A percentile compares a stretch with the other conserved stretches of the same genome.
These are phyloP conservation scores for Colletotrichum brevisporum DNA, from an alignment of 2,329 filamentous ascomycete genomes.

Conservation along the genomic window DNA sequence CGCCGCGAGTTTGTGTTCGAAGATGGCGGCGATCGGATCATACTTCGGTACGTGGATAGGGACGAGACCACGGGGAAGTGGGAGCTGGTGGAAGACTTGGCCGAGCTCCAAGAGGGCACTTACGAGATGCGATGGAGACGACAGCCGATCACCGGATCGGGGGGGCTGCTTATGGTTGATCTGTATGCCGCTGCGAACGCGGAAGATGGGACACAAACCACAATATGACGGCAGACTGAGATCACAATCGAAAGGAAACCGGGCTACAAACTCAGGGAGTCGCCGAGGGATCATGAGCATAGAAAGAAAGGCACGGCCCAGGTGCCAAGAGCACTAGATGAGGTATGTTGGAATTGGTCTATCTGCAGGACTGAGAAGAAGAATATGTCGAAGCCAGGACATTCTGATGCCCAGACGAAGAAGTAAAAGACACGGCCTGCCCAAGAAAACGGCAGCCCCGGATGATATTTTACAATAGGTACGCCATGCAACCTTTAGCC, in stretches of 20 bases:
- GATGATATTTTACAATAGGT: background rate
- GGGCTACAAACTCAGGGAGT: no score
- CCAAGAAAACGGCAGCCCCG: background rate
- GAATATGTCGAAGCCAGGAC: conserved; percentile 1
- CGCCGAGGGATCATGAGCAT: no score
- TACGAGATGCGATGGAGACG: conserved; percentile 52
- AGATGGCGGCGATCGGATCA: conserved; percentile 49
- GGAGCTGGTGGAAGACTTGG: conserved; percentile 55
- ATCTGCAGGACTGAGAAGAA: conserved; percentile 5
- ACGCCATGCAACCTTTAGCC: conserved; percentile 1
- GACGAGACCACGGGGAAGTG: conserved; percentile 48
- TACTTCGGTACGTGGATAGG: conserved; percentile 50
- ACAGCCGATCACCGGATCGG: conserved; percentile 50
- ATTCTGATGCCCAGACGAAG: conserved; percentile 7
- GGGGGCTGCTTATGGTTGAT: conserved; percentile 40
- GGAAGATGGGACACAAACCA: no score
- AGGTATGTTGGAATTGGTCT: background rate
- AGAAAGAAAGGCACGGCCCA: no score
- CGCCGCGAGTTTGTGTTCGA: conserved; percentile 53
- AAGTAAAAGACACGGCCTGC: conserved; percentile 2
- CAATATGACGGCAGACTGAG: background rate
- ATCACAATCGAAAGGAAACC: no score
- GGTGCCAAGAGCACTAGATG: background rate
- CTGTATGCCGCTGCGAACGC: background rate
- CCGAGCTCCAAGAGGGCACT: conserved; percentile 46